phyloP scores from a whole-genome alignment of 495 filamentous ascomycete species.

The Stereocaulon alpinum region DNA sequence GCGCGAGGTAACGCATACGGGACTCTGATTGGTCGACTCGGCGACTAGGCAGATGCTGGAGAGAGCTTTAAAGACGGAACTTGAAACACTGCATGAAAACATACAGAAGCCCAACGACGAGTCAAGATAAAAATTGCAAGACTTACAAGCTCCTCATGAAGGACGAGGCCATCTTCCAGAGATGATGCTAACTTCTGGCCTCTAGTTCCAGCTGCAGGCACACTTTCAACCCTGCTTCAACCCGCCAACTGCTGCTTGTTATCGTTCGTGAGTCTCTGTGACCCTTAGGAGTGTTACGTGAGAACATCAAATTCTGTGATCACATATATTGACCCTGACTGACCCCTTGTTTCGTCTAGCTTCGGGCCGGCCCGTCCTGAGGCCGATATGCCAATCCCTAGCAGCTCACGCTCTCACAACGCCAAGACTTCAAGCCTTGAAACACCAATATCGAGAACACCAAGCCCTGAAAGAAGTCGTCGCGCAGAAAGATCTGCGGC shows the following conservation, averaged over 20 bases:
- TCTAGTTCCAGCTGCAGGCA: not conserved
- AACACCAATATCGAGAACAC: no score
- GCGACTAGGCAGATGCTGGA: not conserved
- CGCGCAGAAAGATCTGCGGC: no score
- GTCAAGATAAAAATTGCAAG: not conserved
- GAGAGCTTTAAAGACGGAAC: not conserved
- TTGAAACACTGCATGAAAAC: not conserved
- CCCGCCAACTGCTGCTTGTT: not conserved
- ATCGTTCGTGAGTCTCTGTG: not conserved
- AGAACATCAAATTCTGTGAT: not conserved
- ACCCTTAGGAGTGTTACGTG: not conserved
- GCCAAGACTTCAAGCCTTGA: no score
- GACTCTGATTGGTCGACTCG: not conserved
- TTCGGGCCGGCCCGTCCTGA: no score
- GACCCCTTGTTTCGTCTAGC: no score
- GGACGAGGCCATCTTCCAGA: slow-evolving; percentile 1
- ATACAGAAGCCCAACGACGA: not conserved
- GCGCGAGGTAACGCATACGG: not conserved
- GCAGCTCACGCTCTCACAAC: no score
- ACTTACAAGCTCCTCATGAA: slow-evolving; percentile 4
- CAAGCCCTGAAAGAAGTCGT: no score
- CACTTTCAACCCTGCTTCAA: not conserved
- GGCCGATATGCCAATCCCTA: no score
- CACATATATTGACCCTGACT: not conserved
- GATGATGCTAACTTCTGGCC: not conserved